Base-by-base conservation (phyloP, 768 basidiomycete species). In the Postia placenta region DNA sequence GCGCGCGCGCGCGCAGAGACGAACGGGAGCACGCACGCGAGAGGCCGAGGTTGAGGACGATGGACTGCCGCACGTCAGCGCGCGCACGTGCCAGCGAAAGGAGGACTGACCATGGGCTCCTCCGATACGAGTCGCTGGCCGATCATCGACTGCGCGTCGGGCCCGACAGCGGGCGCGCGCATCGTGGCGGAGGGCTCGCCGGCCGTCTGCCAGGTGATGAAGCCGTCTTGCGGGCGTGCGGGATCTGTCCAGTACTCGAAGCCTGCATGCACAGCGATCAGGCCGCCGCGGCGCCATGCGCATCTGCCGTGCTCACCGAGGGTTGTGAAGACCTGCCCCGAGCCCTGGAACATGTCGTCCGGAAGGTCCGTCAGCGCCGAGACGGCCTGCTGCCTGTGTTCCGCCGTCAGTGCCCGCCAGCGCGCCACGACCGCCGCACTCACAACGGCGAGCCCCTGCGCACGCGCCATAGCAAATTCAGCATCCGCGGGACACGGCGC, bases 211-310 rank as follows among this genome's bases (percentile, higher is more conserved):
- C 92, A 93, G 5, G 83, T 82, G 49, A 93, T 81, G 58, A 75
- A 85, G 0, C 86, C 86, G 7, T 74, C 74, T 0, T 59, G 46
- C 0, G 73, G 71, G 43, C 79, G 67, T 4, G 71, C 67, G 1
- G 80, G 81, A 60, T 87, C 74, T 5, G 77, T 68, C 72, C 74
- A 86, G 60, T 85, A 88, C 61, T 92, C 91, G 58, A 89, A 89
- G 14, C 87, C 84, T 77, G 40, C 14, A 15, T 23, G 7, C 9
- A 14, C 9, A 43, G 19, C 42, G 23, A 43, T 14, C 4, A 28
- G 19, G 24, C 24, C 23, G 20, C 9, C 42, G 9, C 7, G 15
- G 30, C 30, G 15, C 15, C 14, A 23, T 27, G 17, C 6, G 38
- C 7, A 20, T 9, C 23, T 7, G 17, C 38, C n/a, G 35, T 24